Evolutionary conservation across 78 protist species (phyloP).

Genomic region (Dictyostelium purpureum): DNA sequence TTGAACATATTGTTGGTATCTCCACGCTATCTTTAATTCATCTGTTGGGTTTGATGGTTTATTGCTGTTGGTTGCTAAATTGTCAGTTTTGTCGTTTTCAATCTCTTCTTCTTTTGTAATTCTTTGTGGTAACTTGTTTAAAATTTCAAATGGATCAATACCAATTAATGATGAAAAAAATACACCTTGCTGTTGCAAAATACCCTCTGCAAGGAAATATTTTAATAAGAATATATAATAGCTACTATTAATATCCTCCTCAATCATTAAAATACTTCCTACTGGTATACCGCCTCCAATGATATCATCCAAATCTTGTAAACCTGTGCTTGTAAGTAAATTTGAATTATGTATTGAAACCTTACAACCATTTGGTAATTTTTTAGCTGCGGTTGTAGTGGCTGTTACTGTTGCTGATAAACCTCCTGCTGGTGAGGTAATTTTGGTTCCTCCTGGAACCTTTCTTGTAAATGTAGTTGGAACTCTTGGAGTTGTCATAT

Average conservation of each 20-base stretch:
- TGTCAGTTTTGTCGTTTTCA: slow-evolving; percentile 52
- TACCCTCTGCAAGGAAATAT: slow-evolving; percentile 81
- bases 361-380: slow-evolving; percentile 78
- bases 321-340: slow-evolving; percentile 56
- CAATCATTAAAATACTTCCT: slow-evolving; percentile 80
- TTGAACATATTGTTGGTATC: slow-evolving; percentile 56
- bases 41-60: slow-evolving; percentile 14
- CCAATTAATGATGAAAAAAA: slow-evolving; percentile 64
- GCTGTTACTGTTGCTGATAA: neutral
- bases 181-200: slow-evolving; percentile 61
- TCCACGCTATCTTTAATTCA: slow-evolving; percentile 67
- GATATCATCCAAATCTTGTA: slow-evolving; percentile 73
- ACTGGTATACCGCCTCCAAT: slow-evolving; percentile 83
- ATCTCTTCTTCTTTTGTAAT: slow-evolving; percentile 38
- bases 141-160: slow-evolving; percentile 60
- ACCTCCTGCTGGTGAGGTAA: neutral
- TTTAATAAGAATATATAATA: slow-evolving; percentile 72
- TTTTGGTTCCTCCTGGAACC: neutral
- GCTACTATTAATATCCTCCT: slow-evolving; percentile 76
- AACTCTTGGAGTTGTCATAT: slow-evolving; percentile 20
- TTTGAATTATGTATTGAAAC: slow-evolving; percentile 78
- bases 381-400: neutral
- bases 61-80: neutral
- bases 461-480: slow-evolving; percentile 70
- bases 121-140: slow-evolving; percentile 66